These are phyloP conservation scores for Neurospora africana DNA, from an alignment of 495 filamentous ascomycete genomes.

Conservation along the genomic window DNA sequence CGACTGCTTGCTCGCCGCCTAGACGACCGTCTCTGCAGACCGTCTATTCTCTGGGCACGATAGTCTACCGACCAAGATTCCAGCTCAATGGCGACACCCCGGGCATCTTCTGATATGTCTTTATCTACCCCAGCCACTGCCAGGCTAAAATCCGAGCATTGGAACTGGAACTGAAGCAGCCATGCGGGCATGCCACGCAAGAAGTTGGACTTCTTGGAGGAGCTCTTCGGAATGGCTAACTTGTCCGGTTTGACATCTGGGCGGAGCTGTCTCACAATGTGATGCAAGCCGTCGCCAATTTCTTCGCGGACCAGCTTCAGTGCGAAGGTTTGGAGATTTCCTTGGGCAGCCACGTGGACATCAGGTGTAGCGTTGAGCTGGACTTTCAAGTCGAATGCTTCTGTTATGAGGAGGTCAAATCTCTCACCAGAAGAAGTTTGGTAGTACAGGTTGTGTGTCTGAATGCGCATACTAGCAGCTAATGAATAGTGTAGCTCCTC, in stretches of 20 bases:
- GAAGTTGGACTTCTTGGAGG: conserved; percentile 47
- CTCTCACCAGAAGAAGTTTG: conserved; percentile 72
- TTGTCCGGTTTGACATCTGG: conserved; percentile 52
- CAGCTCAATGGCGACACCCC: conserved; percentile 75
- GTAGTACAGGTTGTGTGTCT: conserved; percentile 90
- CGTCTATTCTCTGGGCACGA: conserved; percentile 63
- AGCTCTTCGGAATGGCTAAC: conserved; percentile 33
- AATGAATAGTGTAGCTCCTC: conserved; percentile 81
- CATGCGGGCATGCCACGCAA: conserved; percentile 70
- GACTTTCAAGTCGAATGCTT: conserved; percentile 74
- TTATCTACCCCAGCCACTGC: conserved; percentile 85
- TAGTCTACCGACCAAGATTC: conserved; percentile 91
- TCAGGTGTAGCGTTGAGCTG: conserved; percentile 79
- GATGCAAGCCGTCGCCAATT: conserved; percentile 81
- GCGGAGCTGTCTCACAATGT: conserved; percentile 75
- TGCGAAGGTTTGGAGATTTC: conserved; percentile 75
- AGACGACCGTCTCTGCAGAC: conserved; percentile 35
- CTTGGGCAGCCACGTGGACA: conserved; percentile 68
- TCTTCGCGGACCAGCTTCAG: conserved; percentile 83
- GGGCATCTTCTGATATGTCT: conserved; percentile 63
- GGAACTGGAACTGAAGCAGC: conserved; percentile 73
- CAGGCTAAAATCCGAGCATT: conserved; percentile 77
- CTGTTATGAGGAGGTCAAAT: conserved; percentile 76
- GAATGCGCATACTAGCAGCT: conserved; percentile 66
- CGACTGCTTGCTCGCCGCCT: conserved; percentile 50